Evolutionary conservation across 2,329 filamentous ascomycete genomes (phyloP), one percentile per base, ranked within the genome.

Genomic region (Fusarium temperatum): DNA sequence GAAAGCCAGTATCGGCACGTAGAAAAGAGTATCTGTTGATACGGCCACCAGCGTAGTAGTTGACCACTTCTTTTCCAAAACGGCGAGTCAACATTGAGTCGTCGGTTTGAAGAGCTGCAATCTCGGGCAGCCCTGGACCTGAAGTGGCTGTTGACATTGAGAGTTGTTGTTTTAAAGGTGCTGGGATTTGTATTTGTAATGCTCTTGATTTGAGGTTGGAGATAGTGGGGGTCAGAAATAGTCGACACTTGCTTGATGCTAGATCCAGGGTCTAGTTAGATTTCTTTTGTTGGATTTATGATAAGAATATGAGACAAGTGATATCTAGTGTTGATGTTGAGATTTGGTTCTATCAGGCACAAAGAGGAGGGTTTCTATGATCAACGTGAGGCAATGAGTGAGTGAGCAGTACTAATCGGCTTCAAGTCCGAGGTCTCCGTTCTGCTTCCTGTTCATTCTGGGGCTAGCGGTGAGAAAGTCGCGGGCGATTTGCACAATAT

Each of bases 21-120:
- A 96, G 86, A 83, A 96, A 96, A 22, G 92, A 94, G 53, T 95
- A 88, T 51, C 94, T 91, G 84, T 96, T 96, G 65, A 96, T 83
- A 12, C 91, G 92, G 62, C 89, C 92, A 75, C 93, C 92, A 56
- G 93, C 90, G 83, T 95, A 96, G 88, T 96, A 96, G 83, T 96
- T 96, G 80, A 92, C 89, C 70, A 94, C 87, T 83, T 96, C 94
- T 75, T 89, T 91, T 82, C 94, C 94, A 83, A 95, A 96, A 80
- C 92, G 94, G 67, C 89, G 87, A 76, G 91, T 90, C 78, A 96
- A 86, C 90, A 94, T 94, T 18, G 88, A 90, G 81, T 87, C 84
- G 82, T 89, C 82, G 82, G 83, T 82, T 69, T 80, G 79, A 71
- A 87, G 82, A 70, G 78, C 82, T 62, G 85, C 82, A 63, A 86